Conservation (phyloP, 495 filamentous ascomycete genomes). For the Penicillium robsamsonii region DNA sequence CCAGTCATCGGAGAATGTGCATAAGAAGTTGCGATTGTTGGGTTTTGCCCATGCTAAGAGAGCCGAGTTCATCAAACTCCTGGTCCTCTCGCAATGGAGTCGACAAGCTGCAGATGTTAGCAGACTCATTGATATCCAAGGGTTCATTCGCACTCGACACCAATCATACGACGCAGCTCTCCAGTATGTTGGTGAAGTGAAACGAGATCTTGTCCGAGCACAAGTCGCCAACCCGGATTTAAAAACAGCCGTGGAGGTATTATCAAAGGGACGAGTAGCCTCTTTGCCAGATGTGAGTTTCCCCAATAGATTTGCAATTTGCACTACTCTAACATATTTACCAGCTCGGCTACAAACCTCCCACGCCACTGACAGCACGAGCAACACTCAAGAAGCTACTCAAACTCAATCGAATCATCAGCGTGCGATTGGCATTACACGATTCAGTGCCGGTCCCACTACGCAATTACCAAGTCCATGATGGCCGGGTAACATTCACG, state of each 20-base stretch:
- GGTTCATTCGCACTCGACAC: conserved; percentile 63
- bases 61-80: conserved; percentile 80
- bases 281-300: conserved; percentile 73
- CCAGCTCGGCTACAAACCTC: conserved; percentile 75
- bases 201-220: conserved; percentile 58
- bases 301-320: neutral
- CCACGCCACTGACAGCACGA: conserved; percentile 62
- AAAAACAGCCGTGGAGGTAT: conserved; percentile 78
- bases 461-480: conserved; percentile 66
- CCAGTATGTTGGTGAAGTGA: conserved; percentile 63
- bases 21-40: conserved; percentile 76
- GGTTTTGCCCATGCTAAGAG: conserved; percentile 65
- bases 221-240: conserved; percentile 87
- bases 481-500: conserved; percentile 82
- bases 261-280: conserved; percentile 69
- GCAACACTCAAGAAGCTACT: conserved; percentile 66
- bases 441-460: conserved; percentile 72
- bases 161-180: conserved; percentile 54
- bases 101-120: conserved; percentile 72
- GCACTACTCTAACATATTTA: conserved; percentile 26
- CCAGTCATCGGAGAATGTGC: conserved; percentile 61
- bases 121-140: conserved; percentile 78
- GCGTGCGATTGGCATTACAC: conserved; percentile 73
- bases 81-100: conserved; percentile 87
- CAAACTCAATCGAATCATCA: conserved; percentile 79